A percentile compares a stretch with the other conserved stretches of the same genome.
These are phyloP conservation scores for Pilasporangium apinafurcum DNA, from an alignment of 352 stramenopile genomes.

Conservation along the genomic window DNA sequence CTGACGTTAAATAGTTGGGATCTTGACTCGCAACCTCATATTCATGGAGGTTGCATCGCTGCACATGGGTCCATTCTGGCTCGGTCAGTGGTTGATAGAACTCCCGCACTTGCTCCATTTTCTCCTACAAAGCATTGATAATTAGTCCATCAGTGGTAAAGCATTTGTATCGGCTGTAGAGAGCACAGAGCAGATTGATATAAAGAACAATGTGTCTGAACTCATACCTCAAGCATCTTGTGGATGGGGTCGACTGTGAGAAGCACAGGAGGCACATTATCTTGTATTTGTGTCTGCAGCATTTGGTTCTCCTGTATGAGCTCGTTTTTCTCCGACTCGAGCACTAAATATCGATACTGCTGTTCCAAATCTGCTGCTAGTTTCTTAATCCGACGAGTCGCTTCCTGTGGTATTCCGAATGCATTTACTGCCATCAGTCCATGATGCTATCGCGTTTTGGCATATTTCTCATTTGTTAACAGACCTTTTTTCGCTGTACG, in stretches of 20 bases:
- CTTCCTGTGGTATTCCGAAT: conserved; percentile 5
- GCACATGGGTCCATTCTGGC: conserved; percentile 7
- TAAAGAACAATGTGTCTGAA: too few relatives aligned
- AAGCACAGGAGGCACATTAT: background rate
- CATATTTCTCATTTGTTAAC: background rate
- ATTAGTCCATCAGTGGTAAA: too few relatives aligned
- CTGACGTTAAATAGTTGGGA: conserved; percentile 19
- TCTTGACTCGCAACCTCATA: conserved; percentile 17
- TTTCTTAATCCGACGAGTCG: conserved; percentile 25
- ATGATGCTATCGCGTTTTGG: too few relatives aligned
- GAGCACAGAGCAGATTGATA: too few relatives aligned
- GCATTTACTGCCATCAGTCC: too few relatives aligned
- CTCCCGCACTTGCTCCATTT: conserved; percentile 34
- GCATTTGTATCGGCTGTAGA: background rate
- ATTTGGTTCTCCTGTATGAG: conserved; percentile 26
- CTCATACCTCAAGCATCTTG: background rate
- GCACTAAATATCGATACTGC: conserved; percentile 27
- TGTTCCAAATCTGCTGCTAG: conserved; percentile 26
- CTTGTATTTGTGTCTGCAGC: conserved; percentile 13
- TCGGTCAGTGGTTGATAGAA: conserved; percentile 25
- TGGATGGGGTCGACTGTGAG: conserved; percentile 1
- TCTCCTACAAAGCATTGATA: conserved; percentile 16
- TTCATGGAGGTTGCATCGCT: conserved; percentile 18
- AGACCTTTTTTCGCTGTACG: conserved; percentile 46
- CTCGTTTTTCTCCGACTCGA: conserved; percentile 19